A percentile compares a stretch with the other conserved stretches of the same genome.
These are phyloP conservation scores for Boletellus sp. DNA, from an alignment of 768 basidiomycete genomes.

Conservation along the genomic window DNA sequence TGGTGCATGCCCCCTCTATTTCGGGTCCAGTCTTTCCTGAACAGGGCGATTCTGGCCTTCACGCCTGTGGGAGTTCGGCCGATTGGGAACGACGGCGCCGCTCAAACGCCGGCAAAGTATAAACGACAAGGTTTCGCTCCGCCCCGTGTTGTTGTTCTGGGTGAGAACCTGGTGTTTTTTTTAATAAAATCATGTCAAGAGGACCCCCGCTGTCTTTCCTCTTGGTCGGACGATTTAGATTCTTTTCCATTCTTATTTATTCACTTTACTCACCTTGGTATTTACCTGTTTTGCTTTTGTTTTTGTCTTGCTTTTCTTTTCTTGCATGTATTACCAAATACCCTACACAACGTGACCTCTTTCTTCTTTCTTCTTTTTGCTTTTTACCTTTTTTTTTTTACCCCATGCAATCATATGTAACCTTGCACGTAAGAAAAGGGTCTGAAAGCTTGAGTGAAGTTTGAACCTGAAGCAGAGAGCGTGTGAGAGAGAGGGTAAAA, in stretches of 20 bases:
- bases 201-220: background rate
- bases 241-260: constrained; percentile 12
- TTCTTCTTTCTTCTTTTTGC: background rate
- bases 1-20: background rate
- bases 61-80: constrained; percentile 7
- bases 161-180: constrained; percentile 5
- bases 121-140: constrained; percentile 1
- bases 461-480: too few relatives aligned
- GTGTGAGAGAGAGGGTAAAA: too few relatives aligned
- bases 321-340: constrained; percentile 14
- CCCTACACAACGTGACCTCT: constrained; percentile 3
- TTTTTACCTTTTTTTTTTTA: too few relatives aligned
- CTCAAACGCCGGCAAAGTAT: background rate
- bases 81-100: constrained; percentile 1
- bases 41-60: background rate
- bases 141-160: background rate
- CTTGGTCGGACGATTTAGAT: constrained; percentile 4
- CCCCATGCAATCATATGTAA: too few relatives aligned
- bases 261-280: constrained; percentile 18
- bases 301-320: constrained; percentile 8
- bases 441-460: too few relatives aligned
- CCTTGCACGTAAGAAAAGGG: too few relatives aligned
- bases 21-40: background rate
- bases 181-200: constrained; percentile 11
- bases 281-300: constrained; percentile 1